Evolutionary conservation across 768 basidiomycete species (phyloP), one percentile per base, ranked within the genome.

Genomic region (Albatrellus ellisii): DNA sequence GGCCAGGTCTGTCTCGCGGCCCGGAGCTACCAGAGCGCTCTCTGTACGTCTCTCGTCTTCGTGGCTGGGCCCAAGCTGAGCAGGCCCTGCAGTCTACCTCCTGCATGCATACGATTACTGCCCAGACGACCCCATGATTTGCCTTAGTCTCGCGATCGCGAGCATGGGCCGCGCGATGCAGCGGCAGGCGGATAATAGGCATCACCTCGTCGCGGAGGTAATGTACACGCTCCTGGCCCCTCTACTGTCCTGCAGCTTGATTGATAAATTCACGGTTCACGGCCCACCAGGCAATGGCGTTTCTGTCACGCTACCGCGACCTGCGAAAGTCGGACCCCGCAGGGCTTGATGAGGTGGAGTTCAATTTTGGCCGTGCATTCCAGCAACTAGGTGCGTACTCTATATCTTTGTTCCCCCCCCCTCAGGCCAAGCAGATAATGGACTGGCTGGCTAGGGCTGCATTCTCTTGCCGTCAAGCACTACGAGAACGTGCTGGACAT

Each of bases 81-180:
- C 46, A 20, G n/a, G 49, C 18, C 8, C 28, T 6, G 6, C 50
- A 97, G 92, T 85, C 58, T 97, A 97, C 55, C 64, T 92, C 26
- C 61, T 97, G 35, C 82, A 89, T 52, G 89, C 89, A 0, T 87
- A 87, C 58, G 88, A 91, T 48, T 73, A 87, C 52, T 79, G 76
- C 46, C 80, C 75, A 0, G 67, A 86, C 11, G 86, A 97, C 58
- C 88, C 92, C 0, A 66, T 92, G 61, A 68, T 95, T 18, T 91
- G 84, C 54, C 65, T 98, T 4, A 75, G 72, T 33, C 67, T 97
- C 7, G 86, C 81, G 0, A 76, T 91, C 35, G 78, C 87, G 0
- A 95, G 87, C 17, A 64, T 95, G 35, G 89, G 90, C 9, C 72
- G 94, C 27, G 83, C 90, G 0, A 88, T 89, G 80, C 87, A 92